Conservation (phyloP, 2,329 filamentous ascomycete genomes). For the Fusarium abutilonis region DNA sequence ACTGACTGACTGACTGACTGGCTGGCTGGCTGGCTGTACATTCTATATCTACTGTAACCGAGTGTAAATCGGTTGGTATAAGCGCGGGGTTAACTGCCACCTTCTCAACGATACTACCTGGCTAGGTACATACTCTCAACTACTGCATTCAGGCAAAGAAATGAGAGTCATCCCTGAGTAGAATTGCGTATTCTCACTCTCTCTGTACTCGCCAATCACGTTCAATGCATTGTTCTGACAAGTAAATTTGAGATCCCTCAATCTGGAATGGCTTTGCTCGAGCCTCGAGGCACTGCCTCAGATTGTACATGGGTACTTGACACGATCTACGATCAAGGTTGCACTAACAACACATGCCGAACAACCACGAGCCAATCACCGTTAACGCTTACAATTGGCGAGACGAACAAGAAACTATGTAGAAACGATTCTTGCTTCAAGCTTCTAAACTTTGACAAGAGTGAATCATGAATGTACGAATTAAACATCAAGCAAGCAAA, state of each 20-base stretch:
- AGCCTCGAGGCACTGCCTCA: too few relatives aligned
- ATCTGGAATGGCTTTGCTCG: too few relatives aligned
- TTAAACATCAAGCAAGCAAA: too few relatives aligned
- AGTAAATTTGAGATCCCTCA: too few relatives aligned
- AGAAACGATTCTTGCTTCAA: too few relatives aligned
- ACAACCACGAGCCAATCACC: neutral
- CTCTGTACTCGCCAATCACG: neutral
- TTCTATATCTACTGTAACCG: too few relatives aligned
- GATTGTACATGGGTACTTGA: too few relatives aligned
- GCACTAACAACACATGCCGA: neutral
- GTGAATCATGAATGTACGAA: too few relatives aligned
- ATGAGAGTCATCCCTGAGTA: neutral
- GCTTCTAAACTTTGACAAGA: too few relatives aligned
- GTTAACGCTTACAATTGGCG: neutral
- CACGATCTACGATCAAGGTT: neutral
- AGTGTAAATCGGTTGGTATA: slow-evolving; percentile 11
- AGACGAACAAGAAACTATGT: too few relatives aligned
- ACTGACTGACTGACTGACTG: too few relatives aligned
- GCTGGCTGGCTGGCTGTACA: neutral
- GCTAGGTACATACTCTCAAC: too few relatives aligned
- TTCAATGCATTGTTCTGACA: neutral
- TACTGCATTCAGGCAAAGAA: slow-evolving; percentile 8
- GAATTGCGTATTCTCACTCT: neutral
- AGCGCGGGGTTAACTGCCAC: slow-evolving; percentile 33
- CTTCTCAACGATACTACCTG: neutral